Percentiles rank a stretch among this genome's conserved stretches.
phyloP scores from a whole-genome alignment of 805 yeast genomes.

The Phaffomyces antillensis region DNA sequence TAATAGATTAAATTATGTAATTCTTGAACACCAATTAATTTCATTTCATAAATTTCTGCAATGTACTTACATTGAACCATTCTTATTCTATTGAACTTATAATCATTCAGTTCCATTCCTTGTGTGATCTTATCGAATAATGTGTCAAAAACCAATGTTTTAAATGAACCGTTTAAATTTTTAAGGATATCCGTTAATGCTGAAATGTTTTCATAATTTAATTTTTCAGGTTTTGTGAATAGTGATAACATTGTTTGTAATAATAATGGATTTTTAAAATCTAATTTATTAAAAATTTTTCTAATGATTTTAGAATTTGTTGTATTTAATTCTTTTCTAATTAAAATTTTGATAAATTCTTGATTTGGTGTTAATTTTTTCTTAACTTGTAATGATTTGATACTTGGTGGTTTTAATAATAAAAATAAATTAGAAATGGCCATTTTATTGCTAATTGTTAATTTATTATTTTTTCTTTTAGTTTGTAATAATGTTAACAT shows the following conservation, averaged over 20 bases:
- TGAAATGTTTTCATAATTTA: conserved; percentile 50
- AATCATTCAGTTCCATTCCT: conserved; percentile 62
- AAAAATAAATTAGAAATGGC: conserved; percentile 52
- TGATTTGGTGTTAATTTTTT: conserved; percentile 36
- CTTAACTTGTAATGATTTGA: conserved; percentile 26
- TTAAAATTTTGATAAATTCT: conserved; percentile 40
- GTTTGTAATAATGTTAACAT: conserved; percentile 51
- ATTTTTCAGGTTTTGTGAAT: conserved; percentile 53
- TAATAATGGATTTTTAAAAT: conserved; percentile 37
- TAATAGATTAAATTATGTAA: conserved; percentile 47
- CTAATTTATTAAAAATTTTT: conserved; percentile 34
- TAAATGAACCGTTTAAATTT: conserved; percentile 29
- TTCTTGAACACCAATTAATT: conserved; percentile 38
- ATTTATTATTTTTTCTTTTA: conserved; percentile 39
- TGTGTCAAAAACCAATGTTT: conserved; percentile 48
- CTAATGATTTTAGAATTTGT: conserved; percentile 29
- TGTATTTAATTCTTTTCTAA: conserved; percentile 43
- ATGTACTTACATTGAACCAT: conserved; percentile 56
- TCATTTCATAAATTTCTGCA: conserved; percentile 45
- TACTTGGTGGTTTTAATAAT: conserved; percentile 48
- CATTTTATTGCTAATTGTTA: conserved; percentile 48
- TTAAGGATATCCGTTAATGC: conserved; percentile 42
- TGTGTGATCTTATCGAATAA: conserved; percentile 54
- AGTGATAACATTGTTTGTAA: conserved; percentile 28
- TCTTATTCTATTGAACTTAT: conserved; percentile 50